A percentile compares a stretch with the other conserved stretches of the same genome.
phyloP scores from a whole-genome alignment of 2,329 filamentous ascomycete species.

The Monilinia fructicola region DNA sequence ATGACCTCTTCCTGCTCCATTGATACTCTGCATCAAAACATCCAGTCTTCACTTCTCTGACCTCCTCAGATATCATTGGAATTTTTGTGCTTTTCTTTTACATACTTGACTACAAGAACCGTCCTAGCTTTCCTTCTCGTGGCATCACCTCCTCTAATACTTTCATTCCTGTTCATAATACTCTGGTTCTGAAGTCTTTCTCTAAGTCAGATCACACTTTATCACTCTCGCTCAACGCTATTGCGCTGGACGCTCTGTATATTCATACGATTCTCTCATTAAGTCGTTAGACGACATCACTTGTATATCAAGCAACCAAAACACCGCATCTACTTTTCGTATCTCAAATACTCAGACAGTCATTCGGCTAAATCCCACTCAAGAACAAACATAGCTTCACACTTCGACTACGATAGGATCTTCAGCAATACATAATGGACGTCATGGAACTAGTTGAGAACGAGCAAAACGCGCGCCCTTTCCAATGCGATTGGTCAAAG shows the following conservation, averaged over 20 bases:
- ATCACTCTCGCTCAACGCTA: constrained; percentile 27
- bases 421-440: constrained; percentile 50
- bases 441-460: constrained; percentile 65
- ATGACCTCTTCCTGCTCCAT: constrained; percentile 30
- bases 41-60: constrained; percentile 32
- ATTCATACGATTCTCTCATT: constrained; percentile 21
- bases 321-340: background rate
- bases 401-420: constrained; percentile 1
- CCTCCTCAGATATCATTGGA: constrained; percentile 32
- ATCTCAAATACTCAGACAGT: background rate
- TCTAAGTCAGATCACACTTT: constrained; percentile 17
- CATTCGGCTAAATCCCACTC: background rate
- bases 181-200: constrained; percentile 19
- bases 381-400: background rate
- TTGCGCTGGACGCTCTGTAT: constrained; percentile 34
- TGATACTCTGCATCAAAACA: constrained; percentile 20
- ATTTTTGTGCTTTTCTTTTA: constrained; percentile 6
- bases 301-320: background rate
- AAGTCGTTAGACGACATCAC: background rate
- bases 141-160: constrained; percentile 14
- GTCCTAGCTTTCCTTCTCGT: constrained; percentile 8
- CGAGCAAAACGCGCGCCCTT: constrained; percentile 61
- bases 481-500: constrained; percentile 62
- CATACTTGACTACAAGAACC: constrained; percentile 2
- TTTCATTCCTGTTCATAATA: constrained; percentile 11